Evolutionary conservation across 1,139 yeast species (phyloP), one percentile per base, ranked within the genome.

Genomic region (Yamadazyma songkhlaensis): DNA sequence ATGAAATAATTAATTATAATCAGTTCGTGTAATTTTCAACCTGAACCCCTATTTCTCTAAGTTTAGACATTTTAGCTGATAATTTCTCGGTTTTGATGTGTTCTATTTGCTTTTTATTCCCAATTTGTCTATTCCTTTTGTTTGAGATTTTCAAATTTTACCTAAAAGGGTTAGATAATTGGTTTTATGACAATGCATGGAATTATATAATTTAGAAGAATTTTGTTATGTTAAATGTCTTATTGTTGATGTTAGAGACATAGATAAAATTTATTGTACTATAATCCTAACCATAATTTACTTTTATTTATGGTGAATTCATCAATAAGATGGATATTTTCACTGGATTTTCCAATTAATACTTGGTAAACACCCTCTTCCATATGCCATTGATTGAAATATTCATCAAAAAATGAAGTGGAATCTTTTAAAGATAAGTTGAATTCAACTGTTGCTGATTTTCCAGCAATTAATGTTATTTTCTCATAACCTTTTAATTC

Each of bases 401-500:
- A 64, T 45, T 69, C 77, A 53, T 77, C 75, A 62, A 72, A 79
- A 64, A 61, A 77, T 0, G 82, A 76, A 10, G 70, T 62, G 6
- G 81, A 74, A 43, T 76, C 74, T 47, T 69, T 72, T 42, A 68
- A 44, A 1, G 65, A 57, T 30, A 75, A 46, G 21, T 50, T 49
- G 13, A 74, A 41, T 2, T 48, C 42, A 25, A 67, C 76, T 2
- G 56, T 51, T 42, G 59, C 55, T 13, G 62, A 41, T 47, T 66
- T 64, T 13, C 74, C 74, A 3, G 74, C 56, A 28, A 55, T 49
- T 38, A 78, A 48, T 12, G 41, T 44, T 14, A 75, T 71, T 55
- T 79, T 78, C 31, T 60, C 65, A 52, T 72, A 79, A 20, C 74
- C 82, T 53, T 73, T 77, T 48, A 79, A 64, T 51, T 78, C 84